These are phyloP conservation scores for Melocanna baccifera DNA, from an alignment of 176 grass and related monocot species.

Conservation along the genomic window DNA sequence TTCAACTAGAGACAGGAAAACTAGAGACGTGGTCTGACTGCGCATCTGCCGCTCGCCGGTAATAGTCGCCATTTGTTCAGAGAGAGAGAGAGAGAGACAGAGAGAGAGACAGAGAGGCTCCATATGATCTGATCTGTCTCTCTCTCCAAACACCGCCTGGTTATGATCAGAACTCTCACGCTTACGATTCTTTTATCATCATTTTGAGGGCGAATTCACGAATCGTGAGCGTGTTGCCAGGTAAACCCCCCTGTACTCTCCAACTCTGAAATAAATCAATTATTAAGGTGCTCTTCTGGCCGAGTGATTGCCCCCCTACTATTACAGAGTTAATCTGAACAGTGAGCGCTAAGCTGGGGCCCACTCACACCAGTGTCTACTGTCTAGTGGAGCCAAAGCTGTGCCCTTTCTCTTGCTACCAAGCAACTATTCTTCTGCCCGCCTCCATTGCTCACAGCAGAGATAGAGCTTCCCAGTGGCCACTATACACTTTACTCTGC, in stretches of 20 bases:
- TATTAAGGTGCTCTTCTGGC: neutral
- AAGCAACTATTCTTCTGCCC: conserved; percentile 28
- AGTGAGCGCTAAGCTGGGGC: conserved; percentile 26
- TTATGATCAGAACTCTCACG: conserved; percentile 24
- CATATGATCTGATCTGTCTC: neutral
- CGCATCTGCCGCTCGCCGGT: neutral
- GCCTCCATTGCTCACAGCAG: conserved; percentile 11
- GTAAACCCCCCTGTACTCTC: neutral
- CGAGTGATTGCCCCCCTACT: neutral
- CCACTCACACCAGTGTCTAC: neutral
- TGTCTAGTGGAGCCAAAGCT: conserved; percentile 13
- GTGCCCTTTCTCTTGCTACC: conserved; percentile 13
- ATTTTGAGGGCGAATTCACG: conserved; percentile 5
- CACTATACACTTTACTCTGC: neutral
- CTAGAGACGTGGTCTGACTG: neutral
- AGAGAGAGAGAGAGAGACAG: neutral
- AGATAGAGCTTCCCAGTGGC: conserved; percentile 1
- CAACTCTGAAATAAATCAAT: conserved; percentile 16
- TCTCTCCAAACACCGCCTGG: neutral
- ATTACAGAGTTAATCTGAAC: conserved; percentile 14
- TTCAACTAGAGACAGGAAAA: conserved; percentile 10
- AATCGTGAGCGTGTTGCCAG: neutral
- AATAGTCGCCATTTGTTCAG: neutral
- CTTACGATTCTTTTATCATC: conserved; percentile 9
- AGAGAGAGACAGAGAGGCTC: neutral